Evolutionary conservation across 2,329 filamentous ascomycete genomes (phyloP), one percentile per base, ranked within the genome.

Genomic region (Pochonia chlamydosporia): DNA sequence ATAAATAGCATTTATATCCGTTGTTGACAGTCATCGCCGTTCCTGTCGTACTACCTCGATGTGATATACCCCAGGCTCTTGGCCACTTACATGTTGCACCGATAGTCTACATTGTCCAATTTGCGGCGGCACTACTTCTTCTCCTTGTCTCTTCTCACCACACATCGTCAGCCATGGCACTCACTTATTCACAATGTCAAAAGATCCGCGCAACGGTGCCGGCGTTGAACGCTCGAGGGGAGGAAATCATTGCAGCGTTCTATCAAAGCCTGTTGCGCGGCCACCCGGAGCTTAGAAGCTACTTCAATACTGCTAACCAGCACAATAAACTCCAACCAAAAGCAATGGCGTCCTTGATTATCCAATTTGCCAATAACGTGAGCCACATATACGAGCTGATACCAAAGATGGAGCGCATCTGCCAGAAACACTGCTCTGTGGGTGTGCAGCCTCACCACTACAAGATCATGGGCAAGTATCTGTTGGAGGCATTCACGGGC

Each of bases 371-470:
- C 46, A 70, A 77, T 50, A 81, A 89, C 66, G 86, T 89, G 62
- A 79, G 84, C 63, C 69, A 79, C 65, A 77, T 75, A 49, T 74
- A 70, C 59, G 75, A 79, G 60, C 63, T 79, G 43, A 72, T 73
- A 30, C 72, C 73, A 40, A 74, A 72, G 52, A 69, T 79, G 44
- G 76, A 79, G 62, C 71, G 75, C 24, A 74, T 78, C 56, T 85
- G 82, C 62, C 79, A 89, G 62, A 89, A 89, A 65, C 86, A 90
- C 63, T 85, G 78, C 49, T 85, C 81, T 1, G 72, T 90, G 2
- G 80, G 79, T 56, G 81, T 90, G 59, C 71, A 70, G 47, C 77
- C 85, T 0, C 81, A 85, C 33, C 81, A 89, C 52, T 90, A 89
- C 63, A 72, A 75, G 28, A 77, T 88, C 37, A 84, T 90, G 3